Evolutionary conservation across 345 rosid species (phyloP), one percentile per base, ranked within the genome.

Genomic region (Acer yangbiense): DNA sequence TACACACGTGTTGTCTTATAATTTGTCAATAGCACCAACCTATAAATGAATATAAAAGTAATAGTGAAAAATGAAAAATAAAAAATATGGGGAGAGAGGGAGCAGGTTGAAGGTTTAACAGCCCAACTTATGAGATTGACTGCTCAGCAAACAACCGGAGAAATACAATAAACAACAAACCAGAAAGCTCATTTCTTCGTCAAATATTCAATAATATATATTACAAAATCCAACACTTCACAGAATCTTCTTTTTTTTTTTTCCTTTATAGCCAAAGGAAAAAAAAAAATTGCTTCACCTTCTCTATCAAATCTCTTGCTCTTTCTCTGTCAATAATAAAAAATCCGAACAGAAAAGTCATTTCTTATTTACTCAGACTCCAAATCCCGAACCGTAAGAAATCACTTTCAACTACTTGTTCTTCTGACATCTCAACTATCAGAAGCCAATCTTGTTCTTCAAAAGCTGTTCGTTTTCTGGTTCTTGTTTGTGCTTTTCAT

Each of bases 391-490:
- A 46, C 71, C 71, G 74, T 43, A 41, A 73, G 78, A 84, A 75
- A 83, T 77, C 66, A 64, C 57, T 75, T 65, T 35, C 69, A 86
- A 86, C 90, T 61, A 82, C 90, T 82, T 64, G 25, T 65, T 75
- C 62, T 73, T 78, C 73, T 67, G 86, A 86, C 88, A 75, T 83
- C 77, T 78, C 83, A 85, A 77, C 90, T 76, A 27, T 61, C 76
- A 73, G 44, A 73, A 62, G 6, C 8, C 41, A 10, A 39, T 39
- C 39, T 63, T 57, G 32, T 46, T 23, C 25, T 9, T 74, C 82
- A 44, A 61, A 48, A 61, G 17, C 58, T 63, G 64, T 1, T 57
- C 11, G 68, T 58, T 65, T 48, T 79, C 65, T 58, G 74, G 25
- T 27, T 72, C 50, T 73, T 74, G 41, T 46, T 27, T 67, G 65